Evolutionary conservation across 495 filamentous ascomycete species (phyloP).

Genomic region (Aspergillus avenaceus): DNA sequence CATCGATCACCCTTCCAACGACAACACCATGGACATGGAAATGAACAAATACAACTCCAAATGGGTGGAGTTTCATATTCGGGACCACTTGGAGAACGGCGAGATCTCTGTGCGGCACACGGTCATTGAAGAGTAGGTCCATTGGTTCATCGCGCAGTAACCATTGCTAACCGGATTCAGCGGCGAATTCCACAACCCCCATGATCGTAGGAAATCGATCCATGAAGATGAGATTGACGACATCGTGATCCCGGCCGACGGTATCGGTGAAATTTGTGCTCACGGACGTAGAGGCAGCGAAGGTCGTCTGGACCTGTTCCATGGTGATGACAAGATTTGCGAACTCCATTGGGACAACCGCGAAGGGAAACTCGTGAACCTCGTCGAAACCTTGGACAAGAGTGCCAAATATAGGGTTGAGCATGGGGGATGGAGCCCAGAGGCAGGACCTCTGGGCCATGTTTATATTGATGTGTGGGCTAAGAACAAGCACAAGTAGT

Average conservation of each 20-base stretch:
- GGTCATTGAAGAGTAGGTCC: constrained; percentile 27
- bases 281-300: constrained; percentile 34
- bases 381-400: constrained; percentile 29
- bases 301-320: constrained; percentile 35
- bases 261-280: constrained; percentile 35
- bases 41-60: constrained; percentile 24
- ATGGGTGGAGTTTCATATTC: constrained; percentile 38
- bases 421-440: constrained; percentile 34
- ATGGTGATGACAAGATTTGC: constrained; percentile 35
- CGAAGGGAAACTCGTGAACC: constrained; percentile 18
- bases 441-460: constrained; percentile 34
- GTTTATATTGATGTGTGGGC: constrained; percentile 31
- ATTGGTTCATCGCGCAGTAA: neutral
- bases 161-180: constrained; percentile 15
- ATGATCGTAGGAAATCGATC: constrained; percentile 24
- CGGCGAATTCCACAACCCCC: constrained; percentile 30
- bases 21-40: neutral
- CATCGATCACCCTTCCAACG: no score
- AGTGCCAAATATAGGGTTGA: constrained; percentile 30
- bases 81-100: constrained; percentile 30
- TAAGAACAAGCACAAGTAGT: constrained; percentile 18
- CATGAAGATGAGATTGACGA: constrained; percentile 35
- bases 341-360: constrained; percentile 41
- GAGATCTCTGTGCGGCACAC: constrained; percentile 29
- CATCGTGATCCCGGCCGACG: constrained; percentile 26